A percentile compares a stretch with the other conserved stretches of the same genome.
These are phyloP conservation scores for Saturnispora ahearnii DNA, from an alignment of 805 yeast genomes.

Conservation along the genomic window DNA sequence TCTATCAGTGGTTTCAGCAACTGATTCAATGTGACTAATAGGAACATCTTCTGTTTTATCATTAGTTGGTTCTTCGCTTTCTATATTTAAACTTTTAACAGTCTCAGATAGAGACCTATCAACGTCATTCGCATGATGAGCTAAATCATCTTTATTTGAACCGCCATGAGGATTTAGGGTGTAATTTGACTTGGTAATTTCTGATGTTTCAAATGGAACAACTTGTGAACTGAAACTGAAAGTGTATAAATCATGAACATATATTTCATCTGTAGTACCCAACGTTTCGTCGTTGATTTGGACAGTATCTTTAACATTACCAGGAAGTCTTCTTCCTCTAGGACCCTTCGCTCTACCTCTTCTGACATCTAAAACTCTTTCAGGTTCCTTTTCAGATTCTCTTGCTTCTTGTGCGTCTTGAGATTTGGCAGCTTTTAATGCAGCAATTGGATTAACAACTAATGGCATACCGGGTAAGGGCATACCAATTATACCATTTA, in stretches of 20 bases:
- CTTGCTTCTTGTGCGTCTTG: constrained; percentile 11
- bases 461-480: constrained; percentile 42
- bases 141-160: neutral
- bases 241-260: constrained; percentile 32
- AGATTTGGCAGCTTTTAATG: constrained; percentile 9
- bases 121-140: too few species aligned
- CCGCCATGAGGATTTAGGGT: neutral
- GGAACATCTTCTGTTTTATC: neutral
- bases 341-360: constrained; percentile 63
- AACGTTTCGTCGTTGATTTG: constrained; percentile 28
- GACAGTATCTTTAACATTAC: constrained; percentile 37
- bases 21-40: neutral
- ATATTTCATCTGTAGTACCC: constrained; percentile 27
- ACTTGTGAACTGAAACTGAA: constrained; percentile 13
- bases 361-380: constrained; percentile 29
- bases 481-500: constrained; percentile 51
- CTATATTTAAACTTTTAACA: neutral
- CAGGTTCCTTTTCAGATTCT: constrained; percentile 2
- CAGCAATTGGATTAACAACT: constrained; percentile 10
- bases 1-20: neutral
- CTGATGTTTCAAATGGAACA: neutral
- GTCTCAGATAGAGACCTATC: too few species aligned
- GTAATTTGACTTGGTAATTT: neutral
- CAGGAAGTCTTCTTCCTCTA: constrained; percentile 61
- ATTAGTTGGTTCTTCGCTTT: neutral